A percentile compares a stretch with the other conserved stretches of the same genome.
phyloP scores from a whole-genome alignment of 148 eudicot species.

The Silene latifolia region DNA sequence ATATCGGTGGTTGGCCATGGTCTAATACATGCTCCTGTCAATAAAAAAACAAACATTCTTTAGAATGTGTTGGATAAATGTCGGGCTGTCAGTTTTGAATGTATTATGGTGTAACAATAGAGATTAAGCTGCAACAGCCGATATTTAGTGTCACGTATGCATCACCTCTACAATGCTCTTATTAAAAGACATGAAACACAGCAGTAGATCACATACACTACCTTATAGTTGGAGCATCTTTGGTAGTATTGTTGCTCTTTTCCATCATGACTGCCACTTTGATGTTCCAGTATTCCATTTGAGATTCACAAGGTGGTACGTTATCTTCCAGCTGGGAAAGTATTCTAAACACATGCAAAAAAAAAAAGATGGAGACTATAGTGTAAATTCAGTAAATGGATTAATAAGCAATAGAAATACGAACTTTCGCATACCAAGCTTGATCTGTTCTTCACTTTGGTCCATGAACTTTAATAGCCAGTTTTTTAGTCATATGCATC shows the following conservation, averaged over 20 bases:
- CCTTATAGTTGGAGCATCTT: slow-evolving; percentile 82
- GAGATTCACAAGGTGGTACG: slow-evolving; percentile 80
- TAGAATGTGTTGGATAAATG: no score
- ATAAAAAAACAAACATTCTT: no score
- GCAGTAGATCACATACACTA: slow-evolving; percentile 19
- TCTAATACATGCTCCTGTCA: no score
- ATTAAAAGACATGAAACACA: background rate
- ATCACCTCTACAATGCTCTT: background rate
- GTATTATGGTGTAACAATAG: background rate
- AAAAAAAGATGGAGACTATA: background rate
- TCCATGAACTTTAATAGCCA: no score
- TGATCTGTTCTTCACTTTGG: no score
- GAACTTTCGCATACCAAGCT: no score
- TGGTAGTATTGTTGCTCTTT: slow-evolving; percentile 89
- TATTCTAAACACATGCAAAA: slow-evolving; percentile 46
- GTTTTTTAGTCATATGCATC: no score
- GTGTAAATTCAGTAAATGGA: no score
- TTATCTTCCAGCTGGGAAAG: slow-evolving; percentile 92
- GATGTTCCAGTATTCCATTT: slow-evolving; percentile 82
- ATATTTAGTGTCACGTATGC: background rate
- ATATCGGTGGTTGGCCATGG: no score
- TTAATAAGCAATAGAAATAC: no score
- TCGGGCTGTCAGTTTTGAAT: no score
- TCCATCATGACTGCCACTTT: slow-evolving; percentile 74
- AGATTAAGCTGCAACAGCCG: background rate